These are phyloP conservation scores for Aschersonia sp. DNA, from an alignment of 2,329 filamentous ascomycete species.

Conservation along the genomic window DNA sequence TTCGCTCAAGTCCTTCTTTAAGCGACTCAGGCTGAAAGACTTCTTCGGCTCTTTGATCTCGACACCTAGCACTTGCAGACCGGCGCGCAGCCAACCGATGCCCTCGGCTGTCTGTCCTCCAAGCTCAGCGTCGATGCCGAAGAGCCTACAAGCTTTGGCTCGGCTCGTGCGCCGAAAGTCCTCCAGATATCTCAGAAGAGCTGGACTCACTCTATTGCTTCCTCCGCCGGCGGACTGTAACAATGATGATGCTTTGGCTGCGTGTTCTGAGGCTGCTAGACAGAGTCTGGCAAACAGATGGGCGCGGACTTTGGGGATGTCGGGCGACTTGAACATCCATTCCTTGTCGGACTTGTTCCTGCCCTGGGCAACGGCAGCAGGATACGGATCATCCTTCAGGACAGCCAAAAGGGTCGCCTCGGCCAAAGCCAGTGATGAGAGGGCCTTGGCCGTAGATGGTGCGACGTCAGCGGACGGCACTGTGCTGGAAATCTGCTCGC, in stretches of 20 bases:
- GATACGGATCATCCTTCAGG: constrained; percentile 88
- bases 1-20: constrained; percentile 65
- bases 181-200: constrained; percentile 57
- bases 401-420: constrained; percentile 86
- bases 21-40: constrained; percentile 40
- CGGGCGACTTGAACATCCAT: constrained; percentile 90
- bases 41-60: constrained; percentile 36
- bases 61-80: constrained; percentile 59
- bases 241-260: constrained; percentile 50
- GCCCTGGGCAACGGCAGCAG: constrained; percentile 64
- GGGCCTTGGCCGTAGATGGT: constrained; percentile 35
- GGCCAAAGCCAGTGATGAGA: constrained; percentile 57
- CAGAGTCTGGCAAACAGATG: constrained; percentile 80
- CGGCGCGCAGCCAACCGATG: constrained; percentile 75
- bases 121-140: constrained; percentile 78
- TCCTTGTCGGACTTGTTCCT: constrained; percentile 75
- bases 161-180: constrained; percentile 62
- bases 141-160: constrained; percentile 78
- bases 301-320: constrained; percentile 77
- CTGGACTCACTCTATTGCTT: constrained; percentile 43
- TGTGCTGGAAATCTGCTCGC: constrained; percentile 24
- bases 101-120: constrained; percentile 69
- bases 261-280: constrained; percentile 77
- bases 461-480: constrained; percentile 39
- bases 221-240: constrained; percentile 24